Evolutionary conservation across 2,329 filamentous ascomycete genomes (phyloP).

Genomic region (Aspergillus sp.): DNA sequence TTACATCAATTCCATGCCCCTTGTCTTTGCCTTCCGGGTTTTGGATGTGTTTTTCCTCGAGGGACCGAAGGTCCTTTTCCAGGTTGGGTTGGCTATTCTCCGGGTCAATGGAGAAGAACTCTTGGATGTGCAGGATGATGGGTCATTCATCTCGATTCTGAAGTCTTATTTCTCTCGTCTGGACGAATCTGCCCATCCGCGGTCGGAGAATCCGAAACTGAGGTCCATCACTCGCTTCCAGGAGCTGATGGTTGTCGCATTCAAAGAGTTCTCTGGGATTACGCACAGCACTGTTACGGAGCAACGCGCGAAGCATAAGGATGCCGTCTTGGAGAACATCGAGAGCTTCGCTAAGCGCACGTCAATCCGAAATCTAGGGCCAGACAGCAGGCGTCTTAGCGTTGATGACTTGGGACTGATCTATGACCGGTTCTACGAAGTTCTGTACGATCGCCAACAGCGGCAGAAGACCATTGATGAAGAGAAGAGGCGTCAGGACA

Average conservation of each 20-base stretch:
- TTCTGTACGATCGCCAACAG: constrained; percentile 86
- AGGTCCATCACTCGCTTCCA: constrained; percentile 92
- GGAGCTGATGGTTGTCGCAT: constrained; percentile 97
- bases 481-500: constrained; percentile 55
- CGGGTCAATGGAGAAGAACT: constrained; percentile 95
- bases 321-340: constrained; percentile 87
- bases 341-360: constrained; percentile 96
- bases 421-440: constrained; percentile 88
- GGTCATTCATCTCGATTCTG: constrained; percentile 89
- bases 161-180: constrained; percentile 90
- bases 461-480: constrained; percentile 70
- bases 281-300: constrained; percentile 89
- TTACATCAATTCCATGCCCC: constrained; percentile 98
- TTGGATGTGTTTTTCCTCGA: constrained; percentile 97
- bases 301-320: constrained; percentile 83
- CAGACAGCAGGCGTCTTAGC: constrained; percentile 85
- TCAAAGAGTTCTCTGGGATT: constrained; percentile 94
- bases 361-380: constrained; percentile 87
- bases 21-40: constrained; percentile 94
- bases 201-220: constrained; percentile 88
- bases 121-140: constrained; percentile 85
- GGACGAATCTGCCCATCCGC: constrained; percentile 91
- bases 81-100: constrained; percentile 91
- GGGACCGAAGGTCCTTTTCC: constrained; percentile 93
- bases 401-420: constrained; percentile 77